These are phyloP conservation scores for Penicillium sclerotigenum DNA, from an alignment of 2,329 filamentous ascomycete species.

Conservation along the genomic window DNA sequence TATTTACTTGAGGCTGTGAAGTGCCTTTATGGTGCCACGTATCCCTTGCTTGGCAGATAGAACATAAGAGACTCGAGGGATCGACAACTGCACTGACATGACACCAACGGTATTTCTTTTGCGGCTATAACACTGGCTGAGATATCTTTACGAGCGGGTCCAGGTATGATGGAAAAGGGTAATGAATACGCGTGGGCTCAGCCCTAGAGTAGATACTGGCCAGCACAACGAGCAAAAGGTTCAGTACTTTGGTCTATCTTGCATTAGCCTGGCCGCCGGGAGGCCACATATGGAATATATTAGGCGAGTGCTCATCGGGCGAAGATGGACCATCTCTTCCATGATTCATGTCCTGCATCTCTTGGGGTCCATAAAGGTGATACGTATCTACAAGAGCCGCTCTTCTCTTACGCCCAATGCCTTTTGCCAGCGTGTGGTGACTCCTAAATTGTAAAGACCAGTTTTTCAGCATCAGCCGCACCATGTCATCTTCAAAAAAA, in stretches of 20 bases:
- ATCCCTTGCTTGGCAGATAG: neutral
- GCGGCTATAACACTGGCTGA: neutral
- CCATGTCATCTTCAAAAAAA: neutral
- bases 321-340: neutral
- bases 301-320: neutral
- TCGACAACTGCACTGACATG: neutral
- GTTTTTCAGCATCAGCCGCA: neutral
- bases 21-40: neutral
- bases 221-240: neutral
- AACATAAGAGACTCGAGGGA: neutral
- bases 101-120: neutral
- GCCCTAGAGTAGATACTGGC: neutral
- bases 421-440: neutral
- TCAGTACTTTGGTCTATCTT: neutral
- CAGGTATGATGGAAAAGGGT: neutral
- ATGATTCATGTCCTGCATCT: neutral
- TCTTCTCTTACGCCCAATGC: neutral
- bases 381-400: neutral
- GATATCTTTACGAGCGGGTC: neutral
- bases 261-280: neutral
- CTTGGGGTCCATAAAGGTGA: neutral
- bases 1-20: neutral
- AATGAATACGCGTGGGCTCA: neutral
- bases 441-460: neutral
- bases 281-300: neutral